phyloP scores from a whole-genome alignment of 2,329 filamentous ascomycete genomes.

The Epichloe festucae region DNA sequence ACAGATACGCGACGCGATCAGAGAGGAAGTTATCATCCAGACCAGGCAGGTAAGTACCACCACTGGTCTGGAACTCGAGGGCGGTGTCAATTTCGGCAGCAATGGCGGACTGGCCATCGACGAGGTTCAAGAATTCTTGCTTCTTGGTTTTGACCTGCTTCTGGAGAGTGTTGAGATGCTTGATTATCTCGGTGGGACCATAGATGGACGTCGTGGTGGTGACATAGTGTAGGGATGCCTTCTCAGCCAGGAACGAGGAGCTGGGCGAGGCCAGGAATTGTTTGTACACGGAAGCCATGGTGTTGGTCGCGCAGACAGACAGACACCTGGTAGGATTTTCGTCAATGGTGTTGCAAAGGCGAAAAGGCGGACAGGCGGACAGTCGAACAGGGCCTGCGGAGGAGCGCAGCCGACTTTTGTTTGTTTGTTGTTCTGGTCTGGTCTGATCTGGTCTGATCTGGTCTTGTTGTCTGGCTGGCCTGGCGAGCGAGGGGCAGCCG shows the following conservation, averaged over 20 bases:
- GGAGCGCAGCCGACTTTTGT: background rate
- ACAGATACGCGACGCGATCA: constrained; percentile 65
- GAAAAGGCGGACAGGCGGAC: background rate
- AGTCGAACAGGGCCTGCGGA: background rate
- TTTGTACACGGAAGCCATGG: constrained; percentile 46
- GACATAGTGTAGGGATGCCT: constrained; percentile 73
- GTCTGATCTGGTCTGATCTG: too few relatives aligned
- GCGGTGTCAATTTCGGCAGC: constrained; percentile 77
- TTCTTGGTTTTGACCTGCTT: constrained; percentile 73
- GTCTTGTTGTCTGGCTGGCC: background rate
- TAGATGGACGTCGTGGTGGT: constrained; percentile 68
- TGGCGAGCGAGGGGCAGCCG: background rate
- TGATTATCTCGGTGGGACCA: constrained; percentile 63
- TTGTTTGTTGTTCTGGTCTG: background rate
- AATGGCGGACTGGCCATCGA: constrained; percentile 59
- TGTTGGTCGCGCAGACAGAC: constrained; percentile 2
- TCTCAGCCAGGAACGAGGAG: constrained; percentile 46
- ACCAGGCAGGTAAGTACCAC: constrained; percentile 75
- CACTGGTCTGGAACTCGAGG: constrained; percentile 67
- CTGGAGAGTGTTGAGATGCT: constrained; percentile 60
- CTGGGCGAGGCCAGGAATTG: constrained; percentile 58
- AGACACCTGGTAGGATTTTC: background rate
- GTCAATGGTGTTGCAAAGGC: background rate
- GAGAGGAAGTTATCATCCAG: constrained; percentile 90
- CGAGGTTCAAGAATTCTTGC: constrained; percentile 58